Conservation (phyloP, 176 grass and related monocot genomes). For the Oryza nivara region DNA sequence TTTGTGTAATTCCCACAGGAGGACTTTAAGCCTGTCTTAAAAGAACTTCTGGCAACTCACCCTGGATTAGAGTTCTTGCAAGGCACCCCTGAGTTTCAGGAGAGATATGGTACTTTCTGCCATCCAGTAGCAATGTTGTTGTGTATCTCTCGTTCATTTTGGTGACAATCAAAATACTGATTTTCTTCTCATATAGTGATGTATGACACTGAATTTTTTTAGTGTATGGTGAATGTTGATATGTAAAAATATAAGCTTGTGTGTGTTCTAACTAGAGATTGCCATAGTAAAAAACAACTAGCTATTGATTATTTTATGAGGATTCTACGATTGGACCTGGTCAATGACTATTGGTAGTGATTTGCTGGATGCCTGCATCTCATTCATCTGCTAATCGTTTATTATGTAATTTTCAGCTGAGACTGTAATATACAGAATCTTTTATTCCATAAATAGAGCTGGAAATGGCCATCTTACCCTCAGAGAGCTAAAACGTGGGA, state of each 20-base stretch:
- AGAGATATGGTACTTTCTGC: conserved; percentile 86
- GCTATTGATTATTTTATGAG: not conserved
- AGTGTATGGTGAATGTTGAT: conserved; percentile 3
- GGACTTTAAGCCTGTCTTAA: conserved; percentile 91
- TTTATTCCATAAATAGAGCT: conserved; percentile 97
- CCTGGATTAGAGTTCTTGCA: conserved; percentile 99
- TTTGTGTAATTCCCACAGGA: conserved; percentile 63
- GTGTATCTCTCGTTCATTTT: not conserved
- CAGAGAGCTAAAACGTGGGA: conserved; percentile 94
- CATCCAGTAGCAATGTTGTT: not conserved
- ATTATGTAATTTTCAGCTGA: conserved; percentile 72
- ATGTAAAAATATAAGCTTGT: conserved; percentile 5
- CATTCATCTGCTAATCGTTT: conserved; percentile 29
- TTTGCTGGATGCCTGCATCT: conserved; percentile 17
- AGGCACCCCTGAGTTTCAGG: conserved; percentile 99
- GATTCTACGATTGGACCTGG: not conserved
- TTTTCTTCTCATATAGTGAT: not conserved
- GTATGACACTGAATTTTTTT: not conserved
- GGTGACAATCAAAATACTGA: not conserved
- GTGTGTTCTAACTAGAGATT: conserved; percentile 15
- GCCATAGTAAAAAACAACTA: not conserved
- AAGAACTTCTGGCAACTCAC: conserved; percentile 92
- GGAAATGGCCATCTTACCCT: conserved; percentile 91
- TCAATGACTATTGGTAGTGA: not conserved
- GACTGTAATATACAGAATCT: conserved; percentile 99